Evolutionary conservation across 495 filamentous ascomycete species (phyloP), one percentile per base, ranked within the genome.

Genomic region (Talaromyces borbonicus): DNA sequence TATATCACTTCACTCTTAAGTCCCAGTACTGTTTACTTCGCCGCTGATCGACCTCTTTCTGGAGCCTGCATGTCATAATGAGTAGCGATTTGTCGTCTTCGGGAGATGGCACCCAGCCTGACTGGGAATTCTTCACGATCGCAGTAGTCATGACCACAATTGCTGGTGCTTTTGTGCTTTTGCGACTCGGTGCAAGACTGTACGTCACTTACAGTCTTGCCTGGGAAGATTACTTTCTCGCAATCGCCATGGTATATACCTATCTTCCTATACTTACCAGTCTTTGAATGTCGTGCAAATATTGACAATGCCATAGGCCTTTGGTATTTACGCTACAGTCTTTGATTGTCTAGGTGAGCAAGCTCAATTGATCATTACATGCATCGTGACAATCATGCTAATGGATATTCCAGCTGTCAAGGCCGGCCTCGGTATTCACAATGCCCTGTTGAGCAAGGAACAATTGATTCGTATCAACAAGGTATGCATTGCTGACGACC

Each of bases 191-290:
- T 7, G 27, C 27, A 6, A 30, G 27, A 30, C 27, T 30, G 6
- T 30, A 30, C 12, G 12, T 12, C 27, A 30, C 27, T 12, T 12
- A 30, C 27, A 30, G 27, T 30, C 25, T 50, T 27, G 43, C 41
- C 11, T 47, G 32, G 43, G 48, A 50, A 39, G 48, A 47, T 11
- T 5, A 46, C 25, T 47, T 31, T 16, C 33, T 50, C 9, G 8
- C 32, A 15, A 39, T 50, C 15, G 48, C 43, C n/a, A 33, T 41
- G 12, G 24, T 27, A 26, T 26, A 27, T 22, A 40, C 48, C 25
- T 15, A 11, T 19, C 19, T 50, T 14, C 32, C 43, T 22, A 50
- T 43, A 8, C 4, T 20, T 5, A 15, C 30, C 19, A 41, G 40
- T 22, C 31, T 32, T 14, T 31, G 27, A 9, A 14, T 8, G 30